Evolutionary conservation across 768 basidiomycete species (phyloP), one percentile per base, ranked within the genome.

Genomic region (Leccinum rimulosum): DNA sequence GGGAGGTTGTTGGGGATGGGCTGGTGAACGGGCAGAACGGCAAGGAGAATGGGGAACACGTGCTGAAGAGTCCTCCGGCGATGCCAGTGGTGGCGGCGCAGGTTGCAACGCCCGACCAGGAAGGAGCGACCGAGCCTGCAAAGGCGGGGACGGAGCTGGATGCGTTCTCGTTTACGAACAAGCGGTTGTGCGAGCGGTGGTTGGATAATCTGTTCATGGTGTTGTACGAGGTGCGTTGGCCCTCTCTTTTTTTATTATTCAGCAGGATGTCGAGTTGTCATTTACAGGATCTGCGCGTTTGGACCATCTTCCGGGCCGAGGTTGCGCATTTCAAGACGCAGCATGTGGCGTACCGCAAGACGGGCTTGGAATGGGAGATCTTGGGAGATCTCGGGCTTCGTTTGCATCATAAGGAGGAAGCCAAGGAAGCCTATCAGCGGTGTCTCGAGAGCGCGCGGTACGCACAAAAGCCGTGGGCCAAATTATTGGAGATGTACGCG

Each of bases 301-400:
- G 96, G 89, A 99, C 97, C 1, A 98, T 99, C 68, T 99, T 96
- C 85, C 84, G 97, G 25, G 96, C 97, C 3, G 97, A 98, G 70
- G 91, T 98, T 11, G 95, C 95, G 0, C 97, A 99, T 71, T 99
- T 97, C 84, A 98, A 97, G 71, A 95, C 94, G 3, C 96, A 98
- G 72, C 95, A 97, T 63, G 91, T 98, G 58, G 95, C 95, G 0
- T 99, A 99, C 72, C 86, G 94, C 60, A 98, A 98, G 78, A 98
- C 96, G 0, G 94, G 92, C 0, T 75, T 93, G 19, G 97, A 99
- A 74, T 99, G 97, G 96, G 97, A 98, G 76, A 96, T 98, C 50
- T 79, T 99, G 25, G 97, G 96, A 9, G 97, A 98, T 69, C 77
- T 99, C 22, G 97, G 95, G 8, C 68, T 89, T 49, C 86, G 97